Evolutionary conservation across 2,329 filamentous ascomycete genomes (phyloP).

Genomic region (Hypoxylon sp.): DNA sequence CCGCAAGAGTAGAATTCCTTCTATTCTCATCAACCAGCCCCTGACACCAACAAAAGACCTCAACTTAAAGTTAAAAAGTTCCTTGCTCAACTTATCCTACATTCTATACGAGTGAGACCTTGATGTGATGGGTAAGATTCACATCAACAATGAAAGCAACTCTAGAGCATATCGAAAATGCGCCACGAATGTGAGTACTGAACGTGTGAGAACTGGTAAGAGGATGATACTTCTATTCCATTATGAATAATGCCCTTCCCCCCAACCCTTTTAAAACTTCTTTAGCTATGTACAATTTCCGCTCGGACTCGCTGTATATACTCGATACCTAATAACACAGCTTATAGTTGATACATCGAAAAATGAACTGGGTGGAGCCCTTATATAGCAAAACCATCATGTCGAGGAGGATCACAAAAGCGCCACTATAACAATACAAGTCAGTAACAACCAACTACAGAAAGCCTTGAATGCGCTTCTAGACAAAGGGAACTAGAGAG

Average conservation of each 20-base stretch:
- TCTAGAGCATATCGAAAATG: constrained; percentile 18
- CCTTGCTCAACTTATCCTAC: neutral
- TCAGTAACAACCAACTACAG: constrained; percentile 11
- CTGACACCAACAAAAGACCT: constrained; percentile 12
- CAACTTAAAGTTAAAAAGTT: neutral
- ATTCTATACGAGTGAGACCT: constrained; percentile 9
- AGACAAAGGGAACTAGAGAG: neutral
- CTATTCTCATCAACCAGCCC: neutral
- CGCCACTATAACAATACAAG: constrained; percentile 33
- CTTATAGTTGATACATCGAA: neutral
- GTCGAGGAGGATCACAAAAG: constrained; percentile 43
- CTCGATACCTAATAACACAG: neutral
- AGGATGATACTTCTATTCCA: neutral
- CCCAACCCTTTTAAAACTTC: neutral
- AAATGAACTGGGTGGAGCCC: neutral
- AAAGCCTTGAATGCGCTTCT: neutral
- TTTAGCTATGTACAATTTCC: neutral
- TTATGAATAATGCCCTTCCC: neutral
- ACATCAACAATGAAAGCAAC: constrained; percentile 23
- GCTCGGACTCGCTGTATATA: neutral
- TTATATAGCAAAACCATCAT: constrained; percentile 44
- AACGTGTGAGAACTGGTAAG: neutral
- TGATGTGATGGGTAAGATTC: constrained; percentile 1
- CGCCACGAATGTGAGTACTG: neutral
- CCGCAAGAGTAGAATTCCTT: neutral